phyloP scores from a whole-genome alignment of 768 basidiomycete species.

The Panus rudis region DNA sequence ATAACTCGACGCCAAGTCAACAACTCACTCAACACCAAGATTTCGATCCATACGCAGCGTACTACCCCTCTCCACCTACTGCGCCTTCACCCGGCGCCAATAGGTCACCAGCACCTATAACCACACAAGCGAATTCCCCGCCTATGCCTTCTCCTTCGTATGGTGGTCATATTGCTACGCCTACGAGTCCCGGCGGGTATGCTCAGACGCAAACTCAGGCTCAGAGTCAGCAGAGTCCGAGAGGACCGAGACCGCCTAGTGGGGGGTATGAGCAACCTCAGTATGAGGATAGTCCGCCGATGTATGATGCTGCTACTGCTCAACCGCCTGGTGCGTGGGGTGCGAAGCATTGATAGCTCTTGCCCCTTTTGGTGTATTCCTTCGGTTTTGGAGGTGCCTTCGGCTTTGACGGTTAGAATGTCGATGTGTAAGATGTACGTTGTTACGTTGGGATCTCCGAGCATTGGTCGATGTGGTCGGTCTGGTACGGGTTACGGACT shows the following conservation, averaged over 20 bases:
- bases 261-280: constrained; percentile 14
- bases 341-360: constrained; percentile 24
- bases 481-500: no score
- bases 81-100: constrained; percentile 10
- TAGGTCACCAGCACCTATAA: constrained; percentile 5
- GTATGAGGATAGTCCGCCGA: constrained; percentile 55
- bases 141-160: not conserved
- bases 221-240: no score
- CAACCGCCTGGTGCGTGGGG: constrained; percentile 49
- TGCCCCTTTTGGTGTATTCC: not conserved
- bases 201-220: no score
- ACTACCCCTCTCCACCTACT: constrained; percentile 4
- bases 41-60: constrained; percentile 2
- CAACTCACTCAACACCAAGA: constrained; percentile 1
- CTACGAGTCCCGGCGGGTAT: no score
- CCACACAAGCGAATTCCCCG: constrained; percentile 1
- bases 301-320: constrained; percentile 51
- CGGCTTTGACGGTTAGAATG: not conserved
- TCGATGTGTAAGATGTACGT: not conserved
- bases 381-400: not conserved
- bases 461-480: no score
- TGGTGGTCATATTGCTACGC: no score
- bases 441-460: no score
- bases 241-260: constrained; percentile 13
- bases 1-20: constrained; percentile 28